Evolutionary conservation across 2,329 filamentous ascomycete genomes (phyloP).

Genomic region (Bipolaris sorokiniana): DNA sequence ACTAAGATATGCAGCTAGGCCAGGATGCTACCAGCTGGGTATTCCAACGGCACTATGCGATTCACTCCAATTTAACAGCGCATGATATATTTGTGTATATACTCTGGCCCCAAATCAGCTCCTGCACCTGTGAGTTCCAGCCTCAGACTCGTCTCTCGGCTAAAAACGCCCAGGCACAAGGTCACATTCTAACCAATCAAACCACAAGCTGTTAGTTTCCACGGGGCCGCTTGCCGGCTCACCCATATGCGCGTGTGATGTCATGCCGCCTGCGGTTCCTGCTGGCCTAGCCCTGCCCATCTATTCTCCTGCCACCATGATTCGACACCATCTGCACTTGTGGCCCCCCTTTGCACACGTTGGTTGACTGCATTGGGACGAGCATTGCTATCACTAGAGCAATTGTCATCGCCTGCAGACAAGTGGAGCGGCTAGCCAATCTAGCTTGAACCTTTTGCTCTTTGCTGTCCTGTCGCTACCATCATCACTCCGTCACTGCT

Average conservation of each 20-base stretch:
- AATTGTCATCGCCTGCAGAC: slow-evolving; percentile 10
- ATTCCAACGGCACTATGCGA: no score
- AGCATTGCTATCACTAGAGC: not conserved
- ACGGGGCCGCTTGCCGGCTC: not conserved
- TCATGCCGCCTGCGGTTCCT: slow-evolving; percentile 13
- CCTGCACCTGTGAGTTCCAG: no score
- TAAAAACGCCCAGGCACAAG: slow-evolving; percentile 11
- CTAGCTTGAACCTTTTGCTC: not conserved
- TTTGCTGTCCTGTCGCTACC: slow-evolving; percentile 1
- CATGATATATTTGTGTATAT: no score
- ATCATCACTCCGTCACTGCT: slow-evolving; percentile 10
- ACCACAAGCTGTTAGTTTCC: slow-evolving; percentile 4
- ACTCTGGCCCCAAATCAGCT: no score
- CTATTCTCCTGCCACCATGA: not conserved
- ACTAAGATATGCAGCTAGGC: no score
- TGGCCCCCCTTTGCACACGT: slow-evolving; percentile 2
- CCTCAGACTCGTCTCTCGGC: not conserved
- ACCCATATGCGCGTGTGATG: slow-evolving; percentile 4
- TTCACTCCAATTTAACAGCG: no score
- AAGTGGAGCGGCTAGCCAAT: slow-evolving; percentile 5
- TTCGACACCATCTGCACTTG: slow-evolving; percentile 2
- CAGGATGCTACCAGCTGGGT: no score
- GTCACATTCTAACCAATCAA: not conserved
- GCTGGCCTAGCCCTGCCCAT: slow-evolving; percentile 4
- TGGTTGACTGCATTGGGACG: not conserved